Conservation (phyloP, 176 grass and related monocot genomes). For the Areca catechu region DNA sequence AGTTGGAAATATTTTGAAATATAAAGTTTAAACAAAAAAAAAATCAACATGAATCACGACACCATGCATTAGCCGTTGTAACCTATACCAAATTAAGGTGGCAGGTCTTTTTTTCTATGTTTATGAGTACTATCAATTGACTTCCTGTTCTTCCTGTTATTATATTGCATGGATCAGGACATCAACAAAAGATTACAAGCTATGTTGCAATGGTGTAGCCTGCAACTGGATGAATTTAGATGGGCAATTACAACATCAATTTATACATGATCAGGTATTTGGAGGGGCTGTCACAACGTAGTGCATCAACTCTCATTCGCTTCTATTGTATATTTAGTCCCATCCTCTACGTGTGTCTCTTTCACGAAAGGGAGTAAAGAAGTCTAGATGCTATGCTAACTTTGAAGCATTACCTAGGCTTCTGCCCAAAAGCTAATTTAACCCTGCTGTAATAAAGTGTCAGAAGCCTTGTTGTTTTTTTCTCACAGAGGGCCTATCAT, state of each 20-base stretch:
- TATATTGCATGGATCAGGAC: no score
- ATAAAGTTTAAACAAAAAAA: no score
- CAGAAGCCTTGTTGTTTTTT: constrained; percentile 37
- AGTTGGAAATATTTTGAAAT: no score
- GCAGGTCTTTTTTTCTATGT: constrained; percentile 7
- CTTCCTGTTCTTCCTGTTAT: no score
- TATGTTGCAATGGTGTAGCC: background rate
- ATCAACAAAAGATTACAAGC: no score
- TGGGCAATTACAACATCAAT: no score
- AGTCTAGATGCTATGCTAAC: constrained; percentile 50
- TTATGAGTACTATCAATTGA: background rate
- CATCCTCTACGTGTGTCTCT: constrained; percentile 35
- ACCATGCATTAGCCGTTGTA: no score
- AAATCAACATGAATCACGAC: no score
- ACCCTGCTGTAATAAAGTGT: constrained; percentile 23
- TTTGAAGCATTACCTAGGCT: constrained; percentile 31
- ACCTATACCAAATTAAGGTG: background rate
- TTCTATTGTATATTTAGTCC: no score
- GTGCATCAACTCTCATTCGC: no score
- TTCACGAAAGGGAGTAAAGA: constrained; percentile 19
- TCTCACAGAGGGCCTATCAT: constrained; percentile 13
- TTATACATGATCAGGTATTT: no score
- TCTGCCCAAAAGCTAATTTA: constrained; percentile 38
- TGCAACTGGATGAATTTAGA: background rate
- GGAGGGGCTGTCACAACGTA: no score